A percentile compares a stretch with the other conserved stretches of the same genome.
phyloP scores from a whole-genome alignment of 306 rosid genomes.

The Phaseolus lunatus region DNA sequence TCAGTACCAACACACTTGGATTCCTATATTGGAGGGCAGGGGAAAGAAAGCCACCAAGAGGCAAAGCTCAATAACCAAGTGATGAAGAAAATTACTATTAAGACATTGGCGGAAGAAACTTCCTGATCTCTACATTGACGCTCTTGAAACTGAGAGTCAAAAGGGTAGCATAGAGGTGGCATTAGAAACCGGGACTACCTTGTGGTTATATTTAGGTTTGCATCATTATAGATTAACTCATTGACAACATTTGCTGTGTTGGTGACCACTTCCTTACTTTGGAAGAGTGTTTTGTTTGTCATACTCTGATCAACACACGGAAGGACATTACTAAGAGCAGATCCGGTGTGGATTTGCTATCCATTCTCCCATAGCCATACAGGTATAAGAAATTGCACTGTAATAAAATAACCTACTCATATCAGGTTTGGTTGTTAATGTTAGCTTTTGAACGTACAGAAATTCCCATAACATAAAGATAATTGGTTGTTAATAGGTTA shows the following conservation, averaged over 20 bases:
- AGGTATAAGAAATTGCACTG: constrained; percentile 92
- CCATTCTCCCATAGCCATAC: constrained; percentile 98
- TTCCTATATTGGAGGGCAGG: background rate
- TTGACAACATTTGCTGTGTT: constrained; percentile 78
- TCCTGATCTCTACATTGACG: constrained; percentile 71
- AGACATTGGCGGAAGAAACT: constrained; percentile 85
- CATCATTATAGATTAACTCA: constrained; percentile 65
- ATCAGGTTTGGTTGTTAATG: constrained; percentile 22
- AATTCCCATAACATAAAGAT: constrained; percentile 27
- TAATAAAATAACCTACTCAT: constrained; percentile 31
- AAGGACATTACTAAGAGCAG: constrained; percentile 89
- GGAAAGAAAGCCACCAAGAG: background rate
- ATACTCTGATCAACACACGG: constrained; percentile 95
- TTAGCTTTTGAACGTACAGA: constrained; percentile 8
- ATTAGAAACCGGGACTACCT: constrained; percentile 58
- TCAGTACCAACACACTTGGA: background rate
- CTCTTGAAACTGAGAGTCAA: constrained; percentile 66
- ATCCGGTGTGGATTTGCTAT: constrained; percentile 89
- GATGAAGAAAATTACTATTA: constrained; percentile 61
- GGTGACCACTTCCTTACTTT: constrained; percentile 75
- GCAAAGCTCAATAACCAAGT: constrained; percentile 17
- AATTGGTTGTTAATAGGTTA: constrained; percentile 24
- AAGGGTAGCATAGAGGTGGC: constrained; percentile 89
- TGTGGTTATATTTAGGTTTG: constrained; percentile 60
- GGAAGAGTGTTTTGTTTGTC: constrained; percentile 83